Evolutionary conservation across 257 asterid genomes (phyloP), one percentile per base, ranked within the genome.

Genomic region (Solanum habrochaites): DNA sequence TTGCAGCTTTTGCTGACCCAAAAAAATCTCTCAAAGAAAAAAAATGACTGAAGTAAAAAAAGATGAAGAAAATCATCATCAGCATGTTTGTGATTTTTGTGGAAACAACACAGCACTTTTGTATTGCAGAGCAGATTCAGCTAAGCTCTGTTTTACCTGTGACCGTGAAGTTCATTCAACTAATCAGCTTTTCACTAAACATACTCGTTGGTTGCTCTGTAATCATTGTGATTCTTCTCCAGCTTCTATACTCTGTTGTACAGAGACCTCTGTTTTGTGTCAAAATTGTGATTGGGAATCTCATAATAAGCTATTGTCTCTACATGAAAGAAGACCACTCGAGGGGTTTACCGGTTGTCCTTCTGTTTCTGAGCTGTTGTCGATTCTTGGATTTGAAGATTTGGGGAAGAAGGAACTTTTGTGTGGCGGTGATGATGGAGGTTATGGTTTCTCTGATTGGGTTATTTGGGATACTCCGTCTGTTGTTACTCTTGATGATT

Each of bases 251-350:
- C 94, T 93, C 85, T 97, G 99, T 87, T 86, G 90, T 77, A 90
- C 98, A 6, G 95, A 97, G 72, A 87, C 90, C 37, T 89, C 88
- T 7, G 96, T 97, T 58, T 91, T 93, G 29, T 97, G 99, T 85
- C 98, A 96, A 94, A 96, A 95, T 85, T 97, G 99, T 89, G 99
- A 97, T 56, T 96, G 99, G 99, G 99, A 97, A 85, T 83, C 84
- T 5, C 99, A 97, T 88, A 82, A 97, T 88, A 83, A 87, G n/a
- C 75, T 21, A 2, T 13, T 14, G 21, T 86, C 87, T 21, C 20
- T 91, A 72, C 99, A 97, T 71, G 96, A 92, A 14, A 94, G 99
- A 37, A 91, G 99, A 52, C 98, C 98, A 82, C 84, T 96, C 70
- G 99, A 97, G 82, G 97, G 95, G n/a, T 97, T 93, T 58, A 58